These are phyloP conservation scores for Eutrema heterophyllum DNA, from an alignment of 345 rosid genomes.

Conservation along the genomic window DNA sequence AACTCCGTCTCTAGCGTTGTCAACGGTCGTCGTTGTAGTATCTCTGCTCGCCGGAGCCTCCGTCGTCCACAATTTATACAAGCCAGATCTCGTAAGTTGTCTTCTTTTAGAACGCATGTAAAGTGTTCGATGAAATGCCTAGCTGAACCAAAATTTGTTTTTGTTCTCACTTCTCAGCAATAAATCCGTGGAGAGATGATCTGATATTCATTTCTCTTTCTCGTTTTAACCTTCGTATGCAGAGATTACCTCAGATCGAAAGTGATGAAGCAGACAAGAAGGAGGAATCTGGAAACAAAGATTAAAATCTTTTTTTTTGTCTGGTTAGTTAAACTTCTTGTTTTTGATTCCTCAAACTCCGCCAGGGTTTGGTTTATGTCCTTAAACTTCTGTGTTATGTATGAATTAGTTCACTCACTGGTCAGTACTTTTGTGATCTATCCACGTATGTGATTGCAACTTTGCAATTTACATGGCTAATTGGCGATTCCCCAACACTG, in stretches of 20 bases:
- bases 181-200: background rate
- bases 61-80: constrained; percentile 59
- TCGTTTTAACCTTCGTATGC: constrained; percentile 4
- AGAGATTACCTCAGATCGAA: constrained; percentile 50
- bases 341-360: background rate
- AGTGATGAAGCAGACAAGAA: constrained; percentile 13
- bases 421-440: background rate
- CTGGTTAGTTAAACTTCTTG: background rate
- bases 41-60: constrained; percentile 80
- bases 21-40: constrained; percentile 49
- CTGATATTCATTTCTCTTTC: background rate
- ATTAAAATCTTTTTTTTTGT: background rate
- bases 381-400: background rate
- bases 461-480: background rate
- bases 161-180: background rate
- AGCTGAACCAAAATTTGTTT: background rate
- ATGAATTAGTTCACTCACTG: background rate
- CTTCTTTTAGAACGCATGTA: background rate
- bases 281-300: constrained; percentile 3
- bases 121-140: constrained; percentile 48
- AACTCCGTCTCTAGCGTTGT: constrained; percentile 64
- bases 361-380: background rate
- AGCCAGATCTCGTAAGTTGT: constrained; percentile 51
- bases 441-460: background rate
- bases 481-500: background rate